Evolutionary conservation across 2,329 filamentous ascomycete genomes (phyloP).

Genomic region (Botrytis galanthina): DNA sequence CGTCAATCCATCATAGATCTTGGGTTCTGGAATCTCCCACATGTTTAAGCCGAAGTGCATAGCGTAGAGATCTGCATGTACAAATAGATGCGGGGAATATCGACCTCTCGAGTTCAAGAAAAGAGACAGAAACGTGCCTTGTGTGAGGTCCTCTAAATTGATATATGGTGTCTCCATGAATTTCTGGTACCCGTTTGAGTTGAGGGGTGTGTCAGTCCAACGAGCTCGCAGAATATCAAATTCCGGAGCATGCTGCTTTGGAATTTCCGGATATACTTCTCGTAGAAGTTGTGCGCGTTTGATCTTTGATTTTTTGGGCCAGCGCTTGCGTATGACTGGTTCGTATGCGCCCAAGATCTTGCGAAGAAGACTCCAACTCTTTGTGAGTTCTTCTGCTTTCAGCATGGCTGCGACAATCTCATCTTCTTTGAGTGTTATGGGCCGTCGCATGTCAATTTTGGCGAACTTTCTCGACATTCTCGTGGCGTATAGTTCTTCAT

Average conservation of each 20-base stretch:
- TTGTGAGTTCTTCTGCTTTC: not conserved
- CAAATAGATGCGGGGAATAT: not conserved
- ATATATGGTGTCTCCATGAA: not conserved
- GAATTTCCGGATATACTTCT: not conserved
- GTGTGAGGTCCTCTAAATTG: not conserved
- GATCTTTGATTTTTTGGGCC: not conserved
- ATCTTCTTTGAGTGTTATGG: not conserved
- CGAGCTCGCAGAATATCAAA: not conserved
- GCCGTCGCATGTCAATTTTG: not conserved
- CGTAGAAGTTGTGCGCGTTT: not conserved
- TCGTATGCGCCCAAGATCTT: not conserved
- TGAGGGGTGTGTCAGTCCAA: not conserved
- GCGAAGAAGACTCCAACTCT: not conserved
- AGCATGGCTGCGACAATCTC: not conserved
- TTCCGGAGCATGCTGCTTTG: not conserved
- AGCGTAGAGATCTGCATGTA: not conserved
- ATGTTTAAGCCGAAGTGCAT: not conserved
- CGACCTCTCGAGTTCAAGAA: not conserved
- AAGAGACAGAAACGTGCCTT: not conserved
- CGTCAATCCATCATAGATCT: not conserved
- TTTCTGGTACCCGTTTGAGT: accelerated
- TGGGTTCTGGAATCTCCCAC: not conserved
- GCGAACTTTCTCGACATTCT: not conserved
- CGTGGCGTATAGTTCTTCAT: too few relatives aligned
- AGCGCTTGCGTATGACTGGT: not conserved